Evolutionary conservation across 2,329 filamentous ascomycete genomes (phyloP).

Genomic region (Penicillium sp.): DNA sequence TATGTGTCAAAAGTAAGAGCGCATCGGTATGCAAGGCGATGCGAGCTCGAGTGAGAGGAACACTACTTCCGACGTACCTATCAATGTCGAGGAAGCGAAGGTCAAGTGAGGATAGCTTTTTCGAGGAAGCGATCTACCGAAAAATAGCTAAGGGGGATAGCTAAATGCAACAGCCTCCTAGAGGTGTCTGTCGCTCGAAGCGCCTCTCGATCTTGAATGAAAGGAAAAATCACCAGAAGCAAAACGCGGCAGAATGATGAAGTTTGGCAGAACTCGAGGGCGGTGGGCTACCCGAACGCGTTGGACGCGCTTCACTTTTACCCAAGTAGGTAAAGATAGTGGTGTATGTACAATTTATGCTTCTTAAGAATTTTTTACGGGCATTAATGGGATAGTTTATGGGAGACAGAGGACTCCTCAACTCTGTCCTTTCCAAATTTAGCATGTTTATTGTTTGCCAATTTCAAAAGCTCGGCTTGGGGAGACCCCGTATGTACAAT

Average conservation of each 20-base stretch:
- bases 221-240: constrained; percentile 25
- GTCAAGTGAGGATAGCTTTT: background rate
- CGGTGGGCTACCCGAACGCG: constrained; percentile 30
- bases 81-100: background rate
- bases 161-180: constrained; percentile 4
- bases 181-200: constrained; percentile 9
- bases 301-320: constrained; percentile 33
- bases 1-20: background rate
- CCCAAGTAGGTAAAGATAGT: constrained; percentile 19
- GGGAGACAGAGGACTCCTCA: background rate
- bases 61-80: constrained; percentile 2
- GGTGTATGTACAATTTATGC: background rate
- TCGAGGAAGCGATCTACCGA: background rate
- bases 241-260: constrained; percentile 27
- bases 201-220: constrained; percentile 9
- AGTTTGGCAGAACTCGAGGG: constrained; percentile 20
- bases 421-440: background rate
- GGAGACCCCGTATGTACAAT: background rate
- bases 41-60: background rate
- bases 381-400: background rate
- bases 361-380: background rate
- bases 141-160: background rate
- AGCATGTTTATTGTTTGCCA: background rate
- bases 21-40: background rate
- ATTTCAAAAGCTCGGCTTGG: background rate